Percentiles rank a stretch among this genome's conserved stretches.
Conservation (phyloP, 2,329 filamentous ascomycete genomes). For the Cytospora piceae region DNA sequence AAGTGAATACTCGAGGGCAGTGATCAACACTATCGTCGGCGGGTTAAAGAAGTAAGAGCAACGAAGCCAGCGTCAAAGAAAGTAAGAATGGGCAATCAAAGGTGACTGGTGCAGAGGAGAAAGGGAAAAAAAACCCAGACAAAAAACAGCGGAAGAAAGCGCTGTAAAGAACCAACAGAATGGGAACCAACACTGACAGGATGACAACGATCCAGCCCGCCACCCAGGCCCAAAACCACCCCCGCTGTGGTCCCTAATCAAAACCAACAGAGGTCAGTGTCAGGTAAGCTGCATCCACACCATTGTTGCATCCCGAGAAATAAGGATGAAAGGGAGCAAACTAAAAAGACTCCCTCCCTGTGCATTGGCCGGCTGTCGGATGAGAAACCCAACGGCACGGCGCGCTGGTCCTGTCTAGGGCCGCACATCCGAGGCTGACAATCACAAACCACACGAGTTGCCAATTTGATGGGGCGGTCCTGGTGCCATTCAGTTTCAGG, state of each 20-base stretch:
- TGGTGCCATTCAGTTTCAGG: constrained; percentile 24
- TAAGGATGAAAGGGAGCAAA: not conserved
- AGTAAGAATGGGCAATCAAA: constrained; percentile 1
- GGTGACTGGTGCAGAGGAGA: not conserved
- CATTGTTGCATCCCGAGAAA: not conserved
- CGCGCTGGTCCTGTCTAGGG: constrained; percentile 7
- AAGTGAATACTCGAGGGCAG: constrained; percentile 11
- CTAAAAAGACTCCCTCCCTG: not conserved
- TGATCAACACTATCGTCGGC: constrained; percentile 27
- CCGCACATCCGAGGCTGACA: constrained; percentile 22
- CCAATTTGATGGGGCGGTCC: constrained; percentile 24
- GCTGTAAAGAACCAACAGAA: not conserved
- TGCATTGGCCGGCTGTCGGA: constrained; percentile 22
- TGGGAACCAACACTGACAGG: not conserved
- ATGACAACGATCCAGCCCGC: not conserved
- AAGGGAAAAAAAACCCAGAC: not conserved
- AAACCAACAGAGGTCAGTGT: not conserved
- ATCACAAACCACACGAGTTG: constrained; percentile 26
- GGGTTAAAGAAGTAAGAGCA: not conserved
- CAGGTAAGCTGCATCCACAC: not conserved
- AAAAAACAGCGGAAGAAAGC: not conserved
- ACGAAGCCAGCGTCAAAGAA: constrained; percentile 8
- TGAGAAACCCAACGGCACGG: constrained; percentile 6
- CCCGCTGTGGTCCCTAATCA: constrained; percentile 5
- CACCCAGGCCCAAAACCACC: not conserved